Conservation (phyloP, 192 early-diverging fungal species). For the Backusella liffmaniae region DNA sequence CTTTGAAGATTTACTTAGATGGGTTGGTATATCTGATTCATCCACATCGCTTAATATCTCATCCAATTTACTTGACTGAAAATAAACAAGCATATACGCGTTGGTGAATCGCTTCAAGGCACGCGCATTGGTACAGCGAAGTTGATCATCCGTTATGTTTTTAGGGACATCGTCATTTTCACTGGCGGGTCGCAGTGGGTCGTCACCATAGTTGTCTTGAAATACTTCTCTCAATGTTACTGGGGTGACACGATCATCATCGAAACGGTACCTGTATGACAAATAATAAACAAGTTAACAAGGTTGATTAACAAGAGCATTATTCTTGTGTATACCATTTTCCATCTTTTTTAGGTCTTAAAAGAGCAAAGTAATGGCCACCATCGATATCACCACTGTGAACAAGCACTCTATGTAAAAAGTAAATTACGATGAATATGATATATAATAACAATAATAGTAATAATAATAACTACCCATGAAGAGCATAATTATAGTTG, state of each 20-base stretch:
- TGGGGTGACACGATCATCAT: slow-evolving; percentile 92
- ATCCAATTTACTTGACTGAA: slow-evolving; percentile 73
- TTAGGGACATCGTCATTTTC: background rate
- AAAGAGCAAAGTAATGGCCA: slow-evolving; percentile 93
- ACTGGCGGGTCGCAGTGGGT: slow-evolving; percentile 39
- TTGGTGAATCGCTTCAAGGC: slow-evolving; percentile 84
- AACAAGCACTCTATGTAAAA: slow-evolving; percentile 74
- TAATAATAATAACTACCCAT: background rate
- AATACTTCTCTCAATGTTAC: slow-evolving; percentile 79
- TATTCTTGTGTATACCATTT: slow-evolving; percentile 56
- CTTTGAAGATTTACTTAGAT: slow-evolving; percentile 57
- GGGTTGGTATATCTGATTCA: slow-evolving; percentile 76
- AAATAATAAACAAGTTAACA: background rate
- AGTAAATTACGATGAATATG: background rate
- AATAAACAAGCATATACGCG: slow-evolving; percentile 99
- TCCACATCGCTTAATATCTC: slow-evolving; percentile 64
- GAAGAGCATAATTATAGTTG: slow-evolving; percentile 8
- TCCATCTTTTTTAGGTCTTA: slow-evolving; percentile 76
- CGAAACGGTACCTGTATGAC: slow-evolving; percentile 71
- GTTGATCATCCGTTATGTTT: background rate
- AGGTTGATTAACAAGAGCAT: background rate
- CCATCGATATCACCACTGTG: slow-evolving; percentile 92
- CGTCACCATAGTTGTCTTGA: slow-evolving; percentile 96
- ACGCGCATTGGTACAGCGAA: background rate
- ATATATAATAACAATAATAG: background rate